Base-by-base conservation (phyloP, 305 asterid species). In the Ilex paraguariensis region DNA sequence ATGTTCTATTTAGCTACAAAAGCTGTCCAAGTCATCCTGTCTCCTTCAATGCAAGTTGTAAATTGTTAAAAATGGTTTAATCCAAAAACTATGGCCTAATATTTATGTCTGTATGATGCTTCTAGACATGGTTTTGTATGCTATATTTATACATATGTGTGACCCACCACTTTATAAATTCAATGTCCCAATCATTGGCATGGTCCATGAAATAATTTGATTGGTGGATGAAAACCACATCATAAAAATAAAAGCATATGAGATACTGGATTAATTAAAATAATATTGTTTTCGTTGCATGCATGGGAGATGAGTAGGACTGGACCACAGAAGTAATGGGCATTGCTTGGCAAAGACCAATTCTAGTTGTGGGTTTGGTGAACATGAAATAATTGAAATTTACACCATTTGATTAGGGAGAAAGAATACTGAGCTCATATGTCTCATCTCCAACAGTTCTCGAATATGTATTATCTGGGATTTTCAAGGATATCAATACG, bases 211-310 rank as follows among this genome's bases (percentile, higher is more conserved):
- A 60, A 17, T 55, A 36, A 57, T 69, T 54, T 69, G 63, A 69
- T 74, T 69, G 72, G 66, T 42, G 16, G 33, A 57, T 46, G 17
- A 3, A 4, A 53, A 52, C 68, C 68, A 68, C 64, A 64, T 40
- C 44, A 13, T 59, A 55, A 12, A 63, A 59, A 56, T 56, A 67
- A 55, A 51, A 36, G 11, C 52, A 14, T 40, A 16, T 56, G 9
- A 6, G 12, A 44, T 40, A 7, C 28, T 21, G 28, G 28, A 21
- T 10, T 68, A 36, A 36, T 36, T 36, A 36, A 8, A 36, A 36
- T 36, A 36, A 36, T 36, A 36, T 36, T 36, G 42, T 36, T 36
- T 36, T 36, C 42, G 7, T 36, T 36, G 42, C 42, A 36, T 36
- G 42, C 42, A 8, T 36, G 6, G 42, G 42, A 36, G 9, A 36